Conservation (phyloP, 495 filamentous ascomycete genomes). For the Lasiosphaeris hirsuta region DNA sequence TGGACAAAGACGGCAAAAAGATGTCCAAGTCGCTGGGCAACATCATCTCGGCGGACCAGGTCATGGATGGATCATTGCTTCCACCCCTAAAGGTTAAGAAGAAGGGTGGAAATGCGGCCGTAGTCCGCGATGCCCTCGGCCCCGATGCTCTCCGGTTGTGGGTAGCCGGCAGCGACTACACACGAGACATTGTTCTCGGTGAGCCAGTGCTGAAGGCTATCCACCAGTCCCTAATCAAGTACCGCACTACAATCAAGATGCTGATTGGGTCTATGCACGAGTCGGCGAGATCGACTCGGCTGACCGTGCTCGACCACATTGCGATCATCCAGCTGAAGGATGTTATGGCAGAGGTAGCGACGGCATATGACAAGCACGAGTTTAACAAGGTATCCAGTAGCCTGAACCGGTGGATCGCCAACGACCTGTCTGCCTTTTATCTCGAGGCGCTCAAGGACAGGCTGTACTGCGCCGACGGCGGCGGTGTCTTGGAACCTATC, state of each 20-base stretch:
- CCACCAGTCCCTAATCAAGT: constrained; percentile 75
- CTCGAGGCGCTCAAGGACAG: constrained; percentile 88
- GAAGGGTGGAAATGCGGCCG: constrained; percentile 20
- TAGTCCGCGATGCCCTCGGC: constrained; percentile 49
- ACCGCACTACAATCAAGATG: constrained; percentile 82
- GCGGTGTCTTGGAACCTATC: constrained; percentile 66
- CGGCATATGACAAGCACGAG: constrained; percentile 65
- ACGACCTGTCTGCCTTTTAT: constrained; percentile 88
- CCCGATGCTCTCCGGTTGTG: constrained; percentile 88
- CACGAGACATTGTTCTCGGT: constrained; percentile 76
- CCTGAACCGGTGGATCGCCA: constrained; percentile 75
- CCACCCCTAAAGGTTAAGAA: constrained; percentile 44
- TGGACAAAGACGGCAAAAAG: constrained; percentile 85
- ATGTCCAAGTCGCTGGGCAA: constrained; percentile 99
- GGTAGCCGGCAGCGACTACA: constrained; percentile 90
- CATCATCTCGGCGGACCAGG: constrained; percentile 71
- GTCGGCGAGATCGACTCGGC: constrained; percentile 45
- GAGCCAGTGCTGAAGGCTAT: constrained; percentile 69
- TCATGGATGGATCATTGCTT: constrained; percentile 72
- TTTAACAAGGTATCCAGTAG: constrained; percentile 74
- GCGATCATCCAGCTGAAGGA: constrained; percentile 70
- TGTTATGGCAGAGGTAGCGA: constrained; percentile 55
- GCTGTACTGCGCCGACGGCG: constrained; percentile 72
- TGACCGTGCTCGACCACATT: constrained; percentile 63
- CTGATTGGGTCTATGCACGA: constrained; percentile 74